These are phyloP conservation scores for Atractiella rhizophila DNA, from an alignment of 768 basidiomycete genomes.

Conservation along the genomic window DNA sequence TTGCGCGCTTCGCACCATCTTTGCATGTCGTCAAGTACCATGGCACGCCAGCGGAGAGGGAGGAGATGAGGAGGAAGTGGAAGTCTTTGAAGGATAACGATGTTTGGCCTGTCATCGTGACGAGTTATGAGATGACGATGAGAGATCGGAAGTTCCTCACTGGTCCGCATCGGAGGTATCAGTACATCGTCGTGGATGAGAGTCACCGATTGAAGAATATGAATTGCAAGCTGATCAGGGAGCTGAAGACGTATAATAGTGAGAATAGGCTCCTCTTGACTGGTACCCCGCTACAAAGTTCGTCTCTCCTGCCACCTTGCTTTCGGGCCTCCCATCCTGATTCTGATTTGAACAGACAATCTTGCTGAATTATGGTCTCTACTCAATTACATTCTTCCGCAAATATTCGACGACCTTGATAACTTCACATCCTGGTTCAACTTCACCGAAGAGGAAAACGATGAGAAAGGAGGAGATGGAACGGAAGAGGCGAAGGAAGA, in stretches of 20 bases:
- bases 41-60: slow-evolving; percentile 55
- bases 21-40: slow-evolving; percentile 74
- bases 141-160: slow-evolving; percentile 42
- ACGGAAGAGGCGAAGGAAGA: not conserved
- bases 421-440: slow-evolving; percentile 5
- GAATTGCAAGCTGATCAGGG: slow-evolving; percentile 64
- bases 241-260: slow-evolving; percentile 62
- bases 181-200: slow-evolving; percentile 82
- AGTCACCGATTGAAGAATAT: slow-evolving; percentile 84
- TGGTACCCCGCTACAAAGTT: slow-evolving; percentile 74
- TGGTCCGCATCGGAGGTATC: slow-evolving; percentile 29
- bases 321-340: not conserved
- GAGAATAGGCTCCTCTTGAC: slow-evolving; percentile 81
- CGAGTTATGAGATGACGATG: slow-evolving; percentile 84
- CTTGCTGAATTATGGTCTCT: slow-evolving; percentile 81
- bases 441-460: too few species aligned
- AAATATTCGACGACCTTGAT: slow-evolving; percentile 50
- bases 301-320: slow-evolving; percentile 15
- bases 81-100: slow-evolving; percentile 1
- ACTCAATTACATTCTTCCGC: slow-evolving; percentile 83
- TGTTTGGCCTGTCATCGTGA: slow-evolving; percentile 27
- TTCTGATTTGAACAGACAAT: slow-evolving; percentile 34
- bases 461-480: not conserved
- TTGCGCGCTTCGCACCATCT: slow-evolving; percentile 1
- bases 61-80: slow-evolving; percentile 32